These are phyloP conservation scores for Lithocarpus polystachyus DNA, from an alignment of 306 rosid genomes.

Conservation along the genomic window DNA sequence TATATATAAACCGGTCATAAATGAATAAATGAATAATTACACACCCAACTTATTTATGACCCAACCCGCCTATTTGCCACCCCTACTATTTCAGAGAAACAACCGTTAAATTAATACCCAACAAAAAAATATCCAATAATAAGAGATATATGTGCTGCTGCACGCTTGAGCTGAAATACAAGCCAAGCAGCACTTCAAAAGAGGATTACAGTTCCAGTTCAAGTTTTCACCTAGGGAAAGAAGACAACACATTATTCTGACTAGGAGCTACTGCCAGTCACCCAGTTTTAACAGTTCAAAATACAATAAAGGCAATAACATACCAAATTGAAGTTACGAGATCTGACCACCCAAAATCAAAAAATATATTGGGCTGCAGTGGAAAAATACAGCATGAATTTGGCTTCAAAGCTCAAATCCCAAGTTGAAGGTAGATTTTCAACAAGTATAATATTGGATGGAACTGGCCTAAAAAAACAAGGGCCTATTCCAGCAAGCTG, in stretches of 20 bases:
- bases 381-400: slow-evolving; percentile 13
- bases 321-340: slow-evolving; percentile 6
- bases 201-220: not conserved
- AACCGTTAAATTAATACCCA: too few species aligned
- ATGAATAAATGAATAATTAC: too few species aligned
- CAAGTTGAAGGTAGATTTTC: slow-evolving; percentile 6
- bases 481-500: slow-evolving; percentile 56
- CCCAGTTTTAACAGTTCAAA: not conserved
- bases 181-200: not conserved
- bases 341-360: slow-evolving; percentile 45
- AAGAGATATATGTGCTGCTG: too few species aligned
- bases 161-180: not conserved
- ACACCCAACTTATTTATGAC: too few species aligned
- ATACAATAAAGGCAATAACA: not conserved
- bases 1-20: too few species aligned
- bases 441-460: slow-evolving; percentile 24
- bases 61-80: too few species aligned
- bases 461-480: slow-evolving; percentile 62
- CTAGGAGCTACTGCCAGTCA: not conserved
- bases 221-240: not conserved
- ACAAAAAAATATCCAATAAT: too few species aligned
- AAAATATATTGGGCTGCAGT: slow-evolving; percentile 44
- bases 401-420: slow-evolving; percentile 21
- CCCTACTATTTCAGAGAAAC: too few species aligned
- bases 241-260: not conserved